Base-by-base conservation (phyloP, 495 filamentous ascomycete species). In the Jackrogersella minutella region DNA sequence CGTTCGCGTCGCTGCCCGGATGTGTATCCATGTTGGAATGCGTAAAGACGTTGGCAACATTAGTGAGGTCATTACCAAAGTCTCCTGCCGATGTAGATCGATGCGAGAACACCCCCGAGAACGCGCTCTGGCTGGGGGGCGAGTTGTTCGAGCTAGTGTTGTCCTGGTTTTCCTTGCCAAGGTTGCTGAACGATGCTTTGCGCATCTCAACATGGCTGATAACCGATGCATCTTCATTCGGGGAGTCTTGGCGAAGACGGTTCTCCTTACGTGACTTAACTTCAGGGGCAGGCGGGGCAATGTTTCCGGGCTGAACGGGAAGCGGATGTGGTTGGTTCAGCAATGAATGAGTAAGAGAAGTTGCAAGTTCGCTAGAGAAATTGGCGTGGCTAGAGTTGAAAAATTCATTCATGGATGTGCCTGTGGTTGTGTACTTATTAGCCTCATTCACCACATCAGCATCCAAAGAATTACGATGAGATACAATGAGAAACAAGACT, bases 321-420 rank as follows among this genome's bases (percentile, higher is more conserved):
- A 78, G 64, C 1, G 78, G 74, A 13, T 76, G 63, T 5, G 80
- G 77, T 50, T 82, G 80, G 61, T 80, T 80, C 26, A 82, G 58
- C 14, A 82, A 71, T 14, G 80, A 80, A 33, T 80, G 72, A 0
- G 78, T 75, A 13, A 82, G 73, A 41, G 76, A 75, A 2, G 76
- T 72, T 13, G 76, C 73, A n/a, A 80, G 63, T 34, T 78, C 74
- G 3, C 73, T 47, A 0, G 76, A 73, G 13, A 81, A 74, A 37
- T 64, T 66, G 14, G 47, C 21, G 46, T 66, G 51, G 33, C 16
- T 52, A 13, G 72, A 22, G 44, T 57, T 70, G 58, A 74, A 71
- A 58, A 70, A 73, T 6, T 74, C 70, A 41, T 64, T 73, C 56
- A 67, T 66, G 26, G 70, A 67, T 0, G 60, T 63, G 17, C 58